Evolutionary conservation across 345 rosid species (phyloP), one percentile per base, ranked within the genome.

Genomic region (Hirschfeldia incana): DNA sequence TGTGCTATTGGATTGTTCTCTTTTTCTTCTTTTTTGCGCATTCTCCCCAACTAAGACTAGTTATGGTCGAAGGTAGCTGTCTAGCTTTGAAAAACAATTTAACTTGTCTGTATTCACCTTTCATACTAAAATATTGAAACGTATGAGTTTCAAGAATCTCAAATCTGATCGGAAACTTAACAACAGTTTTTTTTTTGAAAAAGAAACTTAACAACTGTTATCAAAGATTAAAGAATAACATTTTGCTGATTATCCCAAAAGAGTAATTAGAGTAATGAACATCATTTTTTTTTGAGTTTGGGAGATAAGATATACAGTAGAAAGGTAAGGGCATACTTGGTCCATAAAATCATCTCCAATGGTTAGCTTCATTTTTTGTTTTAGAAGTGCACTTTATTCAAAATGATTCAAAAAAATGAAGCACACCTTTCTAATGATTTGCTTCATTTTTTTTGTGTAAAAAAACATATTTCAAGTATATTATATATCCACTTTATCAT

Each of bases 241-340:
- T 1, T 13, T 11, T 10, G 39, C 32, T 63, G 12, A 32, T 63
- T 16, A 33, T 63, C 26, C 16, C 65, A 61, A 61, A 61, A 32
- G 11, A 63, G 26, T 32, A 32, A 49, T 13, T 13, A 49, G 17
- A n/a, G 5, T 33, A 32, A 63, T 15, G 26, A 63, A 63, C 39
- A 63, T 63, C 39, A 30, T 32, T n/a, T 29, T 61, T 29, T 6
- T 5, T 21, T 21, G 21, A 63, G 42, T 63, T 32, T 32, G 27
- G 67, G 67, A 62, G 67, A 62, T 62, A 39, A 62, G 17, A 63
- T 33, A 16, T 29, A 30, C 66, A 32, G 39, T 63, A 63, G 39
- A 63, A 63, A 63, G 36, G 36, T 61, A 29, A 61, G 57, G 16
- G 57, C 17, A 49, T 7, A 49, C 17, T 49, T 49, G 57, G 57